phyloP scores from a whole-genome alignment of 1,284 basidiomycete species.

The Prillingera fragicola region DNA sequence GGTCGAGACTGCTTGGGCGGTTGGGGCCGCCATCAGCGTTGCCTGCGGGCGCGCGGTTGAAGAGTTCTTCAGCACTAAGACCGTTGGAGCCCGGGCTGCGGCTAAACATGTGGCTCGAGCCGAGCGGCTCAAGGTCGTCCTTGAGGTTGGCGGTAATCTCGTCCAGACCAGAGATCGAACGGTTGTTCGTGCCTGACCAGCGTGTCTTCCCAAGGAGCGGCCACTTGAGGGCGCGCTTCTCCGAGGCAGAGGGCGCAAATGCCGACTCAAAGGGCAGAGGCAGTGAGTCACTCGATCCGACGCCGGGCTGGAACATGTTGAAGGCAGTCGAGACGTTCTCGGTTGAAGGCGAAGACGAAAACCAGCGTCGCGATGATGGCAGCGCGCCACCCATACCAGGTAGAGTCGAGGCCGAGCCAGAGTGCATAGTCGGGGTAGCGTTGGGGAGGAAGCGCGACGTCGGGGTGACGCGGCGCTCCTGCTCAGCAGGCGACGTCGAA shows the following conservation, averaged over 20 bases:
- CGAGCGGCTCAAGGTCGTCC: slow-evolving; percentile 3
- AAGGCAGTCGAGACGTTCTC: slow-evolving; percentile 29
- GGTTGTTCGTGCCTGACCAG: slow-evolving; percentile 19
- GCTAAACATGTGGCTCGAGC: neutral
- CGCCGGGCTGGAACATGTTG: slow-evolving; percentile 18
- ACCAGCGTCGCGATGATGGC: slow-evolving; percentile 36
- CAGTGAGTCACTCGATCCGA: slow-evolving; percentile 38
- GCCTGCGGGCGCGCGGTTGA: slow-evolving; percentile 15
- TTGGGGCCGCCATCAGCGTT: neutral
- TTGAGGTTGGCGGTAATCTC: slow-evolving; percentile 15
- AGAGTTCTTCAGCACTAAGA: slow-evolving; percentile 17
- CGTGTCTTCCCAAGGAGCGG: slow-evolving; percentile 31
- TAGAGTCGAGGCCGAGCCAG: slow-evolving; percentile 7
- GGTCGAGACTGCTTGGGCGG: slow-evolving; percentile 10
- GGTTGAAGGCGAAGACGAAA: slow-evolving; percentile 29
- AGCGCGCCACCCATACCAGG: slow-evolving; percentile 17
- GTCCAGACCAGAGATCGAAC: slow-evolving; percentile 8
- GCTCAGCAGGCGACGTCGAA: too few relatives aligned
- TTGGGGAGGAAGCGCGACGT: slow-evolving; percentile 6
- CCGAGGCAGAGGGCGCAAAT: slow-evolving; percentile 42
- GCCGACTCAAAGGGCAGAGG: slow-evolving; percentile 25
- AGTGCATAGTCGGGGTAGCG: slow-evolving; percentile 1
- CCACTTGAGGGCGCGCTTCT: slow-evolving; percentile 46
- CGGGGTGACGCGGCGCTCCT: slow-evolving; percentile 9
- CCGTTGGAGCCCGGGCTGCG: neutral